Evolutionary conservation across 805 yeast species (phyloP).

Genomic region (Ogataea ganodermae): DNA sequence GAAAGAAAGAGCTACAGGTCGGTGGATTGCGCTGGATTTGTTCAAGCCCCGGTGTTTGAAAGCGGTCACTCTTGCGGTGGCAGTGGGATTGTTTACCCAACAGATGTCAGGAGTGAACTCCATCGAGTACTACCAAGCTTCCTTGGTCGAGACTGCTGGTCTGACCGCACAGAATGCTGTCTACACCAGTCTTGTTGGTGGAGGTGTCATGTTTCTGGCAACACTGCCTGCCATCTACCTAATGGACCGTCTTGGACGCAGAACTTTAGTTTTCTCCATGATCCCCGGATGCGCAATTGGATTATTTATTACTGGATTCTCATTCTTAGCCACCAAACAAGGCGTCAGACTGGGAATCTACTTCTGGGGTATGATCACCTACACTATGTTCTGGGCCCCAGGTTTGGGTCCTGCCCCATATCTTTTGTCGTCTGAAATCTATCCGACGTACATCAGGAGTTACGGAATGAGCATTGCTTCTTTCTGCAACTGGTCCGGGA

Average conservation of each 20-base stretch:
- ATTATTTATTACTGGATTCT: conserved; percentile 57
- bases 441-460: conserved; percentile 58
- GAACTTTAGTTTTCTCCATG: conserved; percentile 46
- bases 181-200: conserved; percentile 66
- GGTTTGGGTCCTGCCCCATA: conserved; percentile 53
- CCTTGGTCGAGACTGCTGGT: conserved; percentile 54
- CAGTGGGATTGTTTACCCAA: conserved; percentile 55
- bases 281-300: conserved; percentile 55
- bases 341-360: conserved; percentile 53
- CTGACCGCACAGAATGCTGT: conserved; percentile 53
- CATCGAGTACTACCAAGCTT: conserved; percentile 61
- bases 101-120: conserved; percentile 70
- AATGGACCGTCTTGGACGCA: conserved; percentile 67
- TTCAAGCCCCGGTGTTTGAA: conserved; percentile 55
- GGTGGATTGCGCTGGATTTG: conserved; percentile 43
- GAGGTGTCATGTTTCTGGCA: conserved; percentile 56
- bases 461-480: conserved; percentile 65
- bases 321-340: conserved; percentile 46
- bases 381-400: conserved; percentile 50
- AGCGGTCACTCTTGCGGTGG: conserved; percentile 48
- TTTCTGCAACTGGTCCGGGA: conserved; percentile 60
- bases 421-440: conserved; percentile 68
- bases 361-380: conserved; percentile 56
- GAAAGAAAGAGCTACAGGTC: conserved; percentile 34
- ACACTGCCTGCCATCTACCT: conserved; percentile 63